A percentile compares a stretch with the other conserved stretches of the same genome.
Conservation (phyloP, 495 filamentous ascomycete genomes). For the Lasiosphaeria miniovina region DNA sequence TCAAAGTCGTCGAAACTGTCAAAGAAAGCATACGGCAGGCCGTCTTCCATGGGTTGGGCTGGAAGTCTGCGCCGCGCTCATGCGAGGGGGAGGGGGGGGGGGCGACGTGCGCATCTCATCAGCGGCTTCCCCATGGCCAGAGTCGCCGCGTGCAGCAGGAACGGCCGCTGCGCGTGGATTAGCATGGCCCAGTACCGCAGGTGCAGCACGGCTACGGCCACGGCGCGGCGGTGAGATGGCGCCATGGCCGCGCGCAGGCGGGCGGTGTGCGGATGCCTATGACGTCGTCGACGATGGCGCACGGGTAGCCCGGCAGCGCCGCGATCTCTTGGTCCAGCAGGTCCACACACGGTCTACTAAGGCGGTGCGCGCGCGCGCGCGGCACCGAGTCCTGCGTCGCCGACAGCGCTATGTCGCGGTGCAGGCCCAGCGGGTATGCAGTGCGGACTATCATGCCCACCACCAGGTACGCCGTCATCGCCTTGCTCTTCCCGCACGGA, state of each 20-base stretch:
- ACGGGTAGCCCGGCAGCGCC: constrained; percentile 10
- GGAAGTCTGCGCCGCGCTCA: background rate
- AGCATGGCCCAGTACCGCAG: constrained; percentile 8
- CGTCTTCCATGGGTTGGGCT: background rate
- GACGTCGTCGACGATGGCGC: constrained; percentile 12
- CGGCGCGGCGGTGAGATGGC: constrained; percentile 2
- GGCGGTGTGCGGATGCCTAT: constrained; percentile 6
- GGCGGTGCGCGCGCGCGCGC: constrained; percentile 4
- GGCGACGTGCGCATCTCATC: background rate
- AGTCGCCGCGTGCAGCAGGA: constrained; percentile 7
- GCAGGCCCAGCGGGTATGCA: constrained; percentile 11
- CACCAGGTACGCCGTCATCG: constrained; percentile 6
- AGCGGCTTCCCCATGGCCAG: background rate
- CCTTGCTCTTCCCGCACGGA: background rate
- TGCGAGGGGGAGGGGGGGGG: too few species aligned
- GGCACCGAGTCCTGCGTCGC: constrained; percentile 6
- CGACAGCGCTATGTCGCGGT: constrained; percentile 3
- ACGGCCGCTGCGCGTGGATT: constrained; percentile 10
- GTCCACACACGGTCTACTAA: constrained; percentile 15
- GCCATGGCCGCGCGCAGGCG: background rate
- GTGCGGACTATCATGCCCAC: constrained; percentile 11
- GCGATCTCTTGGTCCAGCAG: constrained; percentile 15
- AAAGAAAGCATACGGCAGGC: constrained; percentile 7
- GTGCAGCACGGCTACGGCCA: constrained; percentile 12
- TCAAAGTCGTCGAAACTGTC: constrained; percentile 5